Evolutionary conservation across 2,329 filamentous ascomycete species (phyloP), one percentile per base, ranked within the genome.

Genomic region (Microsporum ferrugineum): DNA sequence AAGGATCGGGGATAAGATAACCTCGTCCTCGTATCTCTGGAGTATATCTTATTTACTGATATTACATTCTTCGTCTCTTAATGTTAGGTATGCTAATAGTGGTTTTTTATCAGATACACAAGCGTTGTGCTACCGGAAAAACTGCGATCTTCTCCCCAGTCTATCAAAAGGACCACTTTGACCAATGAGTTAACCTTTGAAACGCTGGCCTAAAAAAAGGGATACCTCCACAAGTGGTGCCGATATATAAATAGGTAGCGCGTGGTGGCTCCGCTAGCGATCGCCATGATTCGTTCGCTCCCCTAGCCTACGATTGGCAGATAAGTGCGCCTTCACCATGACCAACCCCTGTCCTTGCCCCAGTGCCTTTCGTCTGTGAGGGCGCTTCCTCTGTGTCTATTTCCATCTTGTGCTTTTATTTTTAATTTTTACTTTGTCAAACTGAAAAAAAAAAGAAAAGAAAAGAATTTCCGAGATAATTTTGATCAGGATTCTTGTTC

Each of bases 331-430:
- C 49, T 53, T 31, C 49, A 34, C 49, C 14, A 33, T n/a, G 33
- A 27, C 34, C 55, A 36, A 7, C 59, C 49, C 61, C 64, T 61
- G 64, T 58, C 59, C 59, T 14, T 63, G 59, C 51, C 27, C 58
- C 45, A 31, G 49, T 33, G 27, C 49, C 49, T 33, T 29, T 53
- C 29, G 43, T 29, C 43, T 53, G 27, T 53, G 49, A 53, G 49
- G 49, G 49, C 49, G 49, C 49, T 53, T 53, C 49, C 29, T 34
- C 49, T 53, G 14, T 53, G 49, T 53, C 49, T 53, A 53, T 53
- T 53, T 53, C 49, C 49, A 53, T 53, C 49, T 34, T 53, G 49
- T n/a, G 12, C 49, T 31, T 53, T 53, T 53, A 53, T 53, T 53
- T 53, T 53, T 53, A 53, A 53, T 33, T 53, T 53, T 53, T 53